A percentile compares a stretch with the other conserved stretches of the same genome.
Evolutionary conservation across 164 flowering plant species (phyloP).

Genomic region (Chimonanthus salicifolius): DNA sequence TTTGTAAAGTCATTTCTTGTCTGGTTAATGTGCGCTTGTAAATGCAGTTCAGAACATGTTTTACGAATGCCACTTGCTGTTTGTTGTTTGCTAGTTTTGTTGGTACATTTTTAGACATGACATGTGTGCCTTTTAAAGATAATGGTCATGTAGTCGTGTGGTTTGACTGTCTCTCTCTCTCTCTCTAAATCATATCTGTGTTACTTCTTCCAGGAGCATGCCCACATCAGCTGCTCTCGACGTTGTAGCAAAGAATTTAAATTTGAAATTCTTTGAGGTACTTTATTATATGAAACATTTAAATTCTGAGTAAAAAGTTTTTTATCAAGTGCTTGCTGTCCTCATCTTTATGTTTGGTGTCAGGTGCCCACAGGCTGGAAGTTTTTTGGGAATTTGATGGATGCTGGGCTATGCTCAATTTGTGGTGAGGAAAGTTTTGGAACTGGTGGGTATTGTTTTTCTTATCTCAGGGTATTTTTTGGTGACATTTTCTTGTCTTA

Average conservation of each 20-base stretch:
- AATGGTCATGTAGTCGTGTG: too few relatives aligned
- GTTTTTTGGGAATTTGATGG: conserved; percentile 98
- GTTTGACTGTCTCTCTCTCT: too few relatives aligned
- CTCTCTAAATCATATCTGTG: background rate
- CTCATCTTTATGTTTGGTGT: conserved; percentile 4
- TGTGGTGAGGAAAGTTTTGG: conserved; percentile 99
- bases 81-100: background rate
- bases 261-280: conserved; percentile 94
- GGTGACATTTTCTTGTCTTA: background rate
- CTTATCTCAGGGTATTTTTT: background rate
- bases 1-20: background rate
- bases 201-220: conserved; percentile 81
- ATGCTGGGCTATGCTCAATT: conserved; percentile 90
- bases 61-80: background rate
- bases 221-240: conserved; percentile 99
- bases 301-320: background rate
- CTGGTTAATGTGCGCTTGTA: background rate
- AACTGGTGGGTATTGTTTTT: conserved; percentile 54
- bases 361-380: conserved; percentile 99
- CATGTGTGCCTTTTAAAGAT: too few relatives aligned
- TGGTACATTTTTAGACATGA: background rate
- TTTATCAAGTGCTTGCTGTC: background rate
- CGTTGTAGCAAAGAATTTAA: conserved; percentile 84
- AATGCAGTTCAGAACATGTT: background rate
- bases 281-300: background rate